phyloP scores from a whole-genome alignment of 257 asterid genomes.

The Forsythia viridissima region DNA sequence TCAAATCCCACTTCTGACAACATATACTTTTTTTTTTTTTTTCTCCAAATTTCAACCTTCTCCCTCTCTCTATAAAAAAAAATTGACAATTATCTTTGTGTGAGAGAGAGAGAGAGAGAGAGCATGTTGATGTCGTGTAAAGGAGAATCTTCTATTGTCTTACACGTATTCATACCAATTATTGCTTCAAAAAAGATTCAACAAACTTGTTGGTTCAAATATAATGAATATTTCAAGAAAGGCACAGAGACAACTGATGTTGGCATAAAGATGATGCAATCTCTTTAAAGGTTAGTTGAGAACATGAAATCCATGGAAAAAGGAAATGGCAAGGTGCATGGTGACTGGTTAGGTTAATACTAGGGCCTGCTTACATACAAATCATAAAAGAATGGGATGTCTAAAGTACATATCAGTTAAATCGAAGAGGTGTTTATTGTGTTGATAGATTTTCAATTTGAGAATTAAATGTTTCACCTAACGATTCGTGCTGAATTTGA shows the following conservation, averaged over 20 bases:
- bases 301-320: neutral
- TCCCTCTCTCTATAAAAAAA: neutral
- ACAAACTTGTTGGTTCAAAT: neutral
- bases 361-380: slow-evolving; percentile 3
- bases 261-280: neutral
- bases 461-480: no score
- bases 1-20: slow-evolving; percentile 34
- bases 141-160: slow-evolving; percentile 10
- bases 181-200: neutral
- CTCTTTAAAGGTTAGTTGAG: neutral
- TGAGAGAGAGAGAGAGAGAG: neutral
- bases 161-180: slow-evolving; percentile 5
- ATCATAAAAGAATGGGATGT: neutral
- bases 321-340: neutral
- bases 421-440: neutral
- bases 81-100: no score
- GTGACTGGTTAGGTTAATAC: slow-evolving; percentile 9
- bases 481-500: no score
- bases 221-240: neutral
- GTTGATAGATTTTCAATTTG: no score
- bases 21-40: neutral
- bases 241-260: neutral
- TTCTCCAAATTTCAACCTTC: no score
- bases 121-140: slow-evolving; percentile 20
- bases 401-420: no score